Conservation (phyloP, 139 green algal species). For the Micractinium sp. region DNA sequence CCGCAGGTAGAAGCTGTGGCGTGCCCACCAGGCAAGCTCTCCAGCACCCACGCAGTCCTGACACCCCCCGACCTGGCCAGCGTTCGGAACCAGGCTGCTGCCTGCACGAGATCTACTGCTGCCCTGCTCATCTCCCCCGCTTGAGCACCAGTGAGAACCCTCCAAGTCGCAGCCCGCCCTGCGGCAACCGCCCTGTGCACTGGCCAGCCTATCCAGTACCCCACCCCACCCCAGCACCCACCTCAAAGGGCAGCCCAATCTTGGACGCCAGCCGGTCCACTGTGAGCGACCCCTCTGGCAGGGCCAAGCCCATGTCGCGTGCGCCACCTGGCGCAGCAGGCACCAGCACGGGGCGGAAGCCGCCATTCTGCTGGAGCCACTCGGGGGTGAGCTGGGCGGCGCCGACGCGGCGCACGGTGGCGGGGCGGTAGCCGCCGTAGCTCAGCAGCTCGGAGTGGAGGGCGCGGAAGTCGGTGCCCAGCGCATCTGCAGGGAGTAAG, state of each 20-base stretch:
- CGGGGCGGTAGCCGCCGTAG: slow-evolving; percentile 7
- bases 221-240: neutral
- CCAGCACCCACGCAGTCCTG: too few species aligned
- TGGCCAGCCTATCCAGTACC: too few species aligned
- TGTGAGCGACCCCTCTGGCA: slow-evolving; percentile 19
- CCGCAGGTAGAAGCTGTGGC: too few species aligned
- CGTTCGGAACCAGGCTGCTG: too few species aligned
- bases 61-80: too few species aligned
- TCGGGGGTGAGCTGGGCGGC: slow-evolving; percentile 21
- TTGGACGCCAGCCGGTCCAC: slow-evolving; percentile 1
- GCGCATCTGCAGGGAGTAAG: neutral
- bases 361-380: slow-evolving; percentile 26
- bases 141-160: too few species aligned
- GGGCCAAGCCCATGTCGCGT: slow-evolving; percentile 6
- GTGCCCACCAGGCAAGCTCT: too few species aligned
- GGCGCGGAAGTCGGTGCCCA: slow-evolving; percentile 30
- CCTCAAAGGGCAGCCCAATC: slow-evolving; percentile 13
- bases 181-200: too few species aligned
- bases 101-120: too few species aligned
- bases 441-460: slow-evolving; percentile 38
- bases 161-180: too few species aligned
- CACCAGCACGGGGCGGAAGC: slow-evolving; percentile 7
- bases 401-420: neutral
- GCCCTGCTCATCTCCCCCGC: too few species aligned
- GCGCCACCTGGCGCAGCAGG: neutral